Conservation (phyloP, 1,284 basidiomycete genomes). For the Entoloma clypeatum region DNA sequence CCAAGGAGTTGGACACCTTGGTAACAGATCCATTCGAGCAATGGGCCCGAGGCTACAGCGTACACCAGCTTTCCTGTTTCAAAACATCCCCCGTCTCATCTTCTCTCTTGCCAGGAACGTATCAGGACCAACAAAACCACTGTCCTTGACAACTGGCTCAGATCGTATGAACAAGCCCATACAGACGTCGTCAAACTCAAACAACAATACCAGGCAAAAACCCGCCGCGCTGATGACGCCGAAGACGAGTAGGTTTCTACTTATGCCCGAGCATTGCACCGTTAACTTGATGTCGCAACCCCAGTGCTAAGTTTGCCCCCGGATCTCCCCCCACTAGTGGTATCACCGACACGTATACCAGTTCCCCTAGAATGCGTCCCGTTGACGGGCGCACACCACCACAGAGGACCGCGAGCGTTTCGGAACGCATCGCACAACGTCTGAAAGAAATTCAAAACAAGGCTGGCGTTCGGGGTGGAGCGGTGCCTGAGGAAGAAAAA, state of each 20-base stretch:
- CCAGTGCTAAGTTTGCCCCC: conserved; percentile 81
- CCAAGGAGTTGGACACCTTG: conserved; percentile 62
- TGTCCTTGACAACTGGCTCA: conserved; percentile 68
- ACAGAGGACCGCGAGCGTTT: conserved; percentile 62
- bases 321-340: conserved; percentile 51
- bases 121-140: conserved; percentile 52
- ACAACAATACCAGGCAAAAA: conserved; percentile 74
- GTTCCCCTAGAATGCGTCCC: conserved; percentile 64
- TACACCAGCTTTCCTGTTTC: conserved; percentile 21
- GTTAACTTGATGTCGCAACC: conserved; percentile 5
- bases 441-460: conserved; percentile 71
- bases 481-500: conserved; percentile 21
- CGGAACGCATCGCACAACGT: conserved; percentile 72
- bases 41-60: conserved; percentile 71
- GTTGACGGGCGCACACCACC: conserved; percentile 52
- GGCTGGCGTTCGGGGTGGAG: conserved; percentile 34
- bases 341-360: conserved; percentile 64
- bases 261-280: conserved; percentile 3
- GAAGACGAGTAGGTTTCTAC: conserved; percentile 80
- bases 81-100: conserved; percentile 1
- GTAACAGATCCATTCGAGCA: conserved; percentile 72
- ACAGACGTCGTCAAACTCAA: conserved; percentile 70
- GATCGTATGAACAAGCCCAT: conserved; percentile 61
- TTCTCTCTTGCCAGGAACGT: conserved; percentile 44
- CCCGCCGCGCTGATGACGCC: conserved; percentile 78